Percentiles rank a stretch among this genome's conserved stretches.
These are phyloP conservation scores for Paulownia fortunei DNA, from an alignment of 257 asterid genomes.

Conservation along the genomic window DNA sequence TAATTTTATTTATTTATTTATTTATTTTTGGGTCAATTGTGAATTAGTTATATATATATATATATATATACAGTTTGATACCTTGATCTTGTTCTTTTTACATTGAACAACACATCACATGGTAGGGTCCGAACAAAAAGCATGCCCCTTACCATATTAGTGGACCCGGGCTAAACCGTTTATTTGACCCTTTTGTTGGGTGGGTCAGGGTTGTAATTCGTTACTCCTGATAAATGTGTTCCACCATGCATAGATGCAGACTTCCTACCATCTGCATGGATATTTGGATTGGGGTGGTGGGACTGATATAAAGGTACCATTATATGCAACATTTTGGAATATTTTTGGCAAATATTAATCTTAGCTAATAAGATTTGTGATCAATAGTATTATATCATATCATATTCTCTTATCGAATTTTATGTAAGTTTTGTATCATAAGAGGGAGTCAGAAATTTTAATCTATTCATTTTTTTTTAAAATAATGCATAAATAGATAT, in stretches of 20 bases:
- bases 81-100: background rate
- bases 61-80: background rate
- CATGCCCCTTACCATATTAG: background rate
- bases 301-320: background rate
- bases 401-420: no score
- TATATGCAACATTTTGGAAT: background rate
- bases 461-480: no score
- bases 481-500: no score
- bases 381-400: no score
- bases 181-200: conserved; percentile 28
- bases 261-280: conserved; percentile 25
- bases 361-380: background rate
- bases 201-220: conserved; percentile 17
- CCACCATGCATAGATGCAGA: conserved; percentile 36
- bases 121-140: conserved; percentile 37
- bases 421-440: no score
- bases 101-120: conserved; percentile 28
- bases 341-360: background rate
- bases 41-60: background rate
- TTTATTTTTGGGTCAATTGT: background rate
- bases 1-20: background rate
- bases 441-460: no score
- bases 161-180: conserved; percentile 38
- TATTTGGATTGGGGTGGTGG: background rate
- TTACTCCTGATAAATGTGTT: conserved; percentile 25